A percentile compares a stretch with the other conserved stretches of the same genome.
Conservation (phyloP, 106 monocot species). For the Gastrodia elata region DNA sequence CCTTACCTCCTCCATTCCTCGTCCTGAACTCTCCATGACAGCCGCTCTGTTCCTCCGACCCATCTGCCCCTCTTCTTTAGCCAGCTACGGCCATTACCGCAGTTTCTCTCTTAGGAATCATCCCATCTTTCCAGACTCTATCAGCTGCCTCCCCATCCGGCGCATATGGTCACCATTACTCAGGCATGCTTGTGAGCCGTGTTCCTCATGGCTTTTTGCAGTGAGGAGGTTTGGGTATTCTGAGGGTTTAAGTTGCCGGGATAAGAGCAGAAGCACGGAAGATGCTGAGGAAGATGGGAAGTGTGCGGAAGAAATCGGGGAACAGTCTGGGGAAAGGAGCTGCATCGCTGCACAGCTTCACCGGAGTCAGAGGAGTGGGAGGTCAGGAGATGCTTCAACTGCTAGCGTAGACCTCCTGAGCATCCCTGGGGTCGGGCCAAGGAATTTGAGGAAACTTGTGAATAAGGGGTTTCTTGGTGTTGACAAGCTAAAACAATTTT, state of each 20-base stretch:
- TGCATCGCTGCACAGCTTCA: not conserved
- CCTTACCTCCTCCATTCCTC: not conserved
- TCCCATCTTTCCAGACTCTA: not conserved
- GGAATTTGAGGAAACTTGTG: constrained; percentile 56
- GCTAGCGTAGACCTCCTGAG: constrained; percentile 34
- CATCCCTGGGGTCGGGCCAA: constrained; percentile 55
- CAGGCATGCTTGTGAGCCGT: not conserved
- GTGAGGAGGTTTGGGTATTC: constrained; percentile 13
- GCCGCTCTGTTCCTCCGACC: constrained; percentile 2
- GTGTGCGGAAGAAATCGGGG: not conserved
- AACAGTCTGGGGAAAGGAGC: constrained; percentile 3
- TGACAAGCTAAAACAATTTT: constrained; percentile 55
- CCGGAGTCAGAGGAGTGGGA: constrained; percentile 23
- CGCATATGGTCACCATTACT: constrained; percentile 13
- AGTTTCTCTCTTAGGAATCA: not conserved
- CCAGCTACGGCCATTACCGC: constrained; percentile 7
- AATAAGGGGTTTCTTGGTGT: constrained; percentile 58
- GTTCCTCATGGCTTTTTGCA: not conserved
- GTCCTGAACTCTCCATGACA: not conserved
- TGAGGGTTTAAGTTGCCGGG: constrained; percentile 10
- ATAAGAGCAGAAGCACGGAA: constrained; percentile 12
- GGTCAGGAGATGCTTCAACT: not conserved
- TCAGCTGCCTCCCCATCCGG: not conserved
- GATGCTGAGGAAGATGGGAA: constrained; percentile 16
- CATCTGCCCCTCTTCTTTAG: not conserved